Evolutionary conservation across 2,329 filamentous ascomycete species (phyloP).

Genomic region (Aspergillus sergii): DNA sequence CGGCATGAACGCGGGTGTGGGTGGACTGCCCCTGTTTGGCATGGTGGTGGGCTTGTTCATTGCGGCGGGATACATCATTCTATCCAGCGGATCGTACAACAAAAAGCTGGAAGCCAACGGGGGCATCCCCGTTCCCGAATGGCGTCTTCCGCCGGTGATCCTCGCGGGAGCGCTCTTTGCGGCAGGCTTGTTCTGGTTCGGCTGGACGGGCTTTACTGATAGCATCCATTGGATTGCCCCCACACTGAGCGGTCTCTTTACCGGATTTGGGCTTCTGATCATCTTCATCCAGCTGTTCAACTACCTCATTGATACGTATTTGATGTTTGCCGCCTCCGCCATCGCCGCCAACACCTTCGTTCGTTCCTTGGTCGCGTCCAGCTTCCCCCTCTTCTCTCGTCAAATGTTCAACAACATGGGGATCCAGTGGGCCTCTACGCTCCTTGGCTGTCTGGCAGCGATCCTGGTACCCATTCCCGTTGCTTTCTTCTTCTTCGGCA

Average conservation of each 20-base stretch:
- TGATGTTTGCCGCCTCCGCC: conserved; percentile 56
- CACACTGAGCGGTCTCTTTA: conserved; percentile 53
- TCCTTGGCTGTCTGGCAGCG: conserved; percentile 39
- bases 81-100: conserved; percentile 69
- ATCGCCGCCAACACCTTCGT: conserved; percentile 59
- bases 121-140: conserved; percentile 59
- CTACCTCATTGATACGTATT: conserved; percentile 62
- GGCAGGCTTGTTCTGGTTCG: conserved; percentile 74
- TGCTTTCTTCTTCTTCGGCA: conserved; percentile 33
- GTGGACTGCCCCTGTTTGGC: conserved; percentile 81
- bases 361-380: conserved; percentile 36
- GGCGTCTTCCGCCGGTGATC: conserved; percentile 59
- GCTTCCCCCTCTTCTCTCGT: conserved; percentile 41
- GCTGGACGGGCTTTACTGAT: conserved; percentile 64
- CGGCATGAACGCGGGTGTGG: conserved; percentile 67
- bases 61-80: conserved; percentile 65
- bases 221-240: conserved; percentile 46
- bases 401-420: conserved; percentile 44
- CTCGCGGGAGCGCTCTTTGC: conserved; percentile 56
- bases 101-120: conserved; percentile 70
- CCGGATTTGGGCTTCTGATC: conserved; percentile 59
- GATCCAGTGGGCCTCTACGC: conserved; percentile 42
- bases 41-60: conserved; percentile 75
- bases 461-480: conserved; percentile 42
- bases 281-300: conserved; percentile 63